These are phyloP conservation scores for Kentomonas sorsogonicus DNA, from an alignment of 208 protist genomes.

Conservation along the genomic window DNA sequence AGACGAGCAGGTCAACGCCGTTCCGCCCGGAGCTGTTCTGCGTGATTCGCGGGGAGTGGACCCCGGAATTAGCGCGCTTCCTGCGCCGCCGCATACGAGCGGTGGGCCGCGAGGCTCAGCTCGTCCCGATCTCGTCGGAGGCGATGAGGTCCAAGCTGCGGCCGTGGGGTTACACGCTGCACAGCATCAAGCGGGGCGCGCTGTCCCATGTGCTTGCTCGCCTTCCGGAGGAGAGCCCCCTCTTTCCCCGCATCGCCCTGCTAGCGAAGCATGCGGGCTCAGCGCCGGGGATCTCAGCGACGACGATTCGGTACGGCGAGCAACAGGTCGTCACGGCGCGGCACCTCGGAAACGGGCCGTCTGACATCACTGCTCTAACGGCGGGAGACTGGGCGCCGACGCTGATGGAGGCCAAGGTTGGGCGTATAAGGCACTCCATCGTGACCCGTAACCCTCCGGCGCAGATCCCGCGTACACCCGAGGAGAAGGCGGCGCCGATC, in stretches of 20 bases:
- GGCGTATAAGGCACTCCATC: conserved; percentile 14
- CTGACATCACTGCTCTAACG: conserved; percentile 16
- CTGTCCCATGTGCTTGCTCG: conserved; percentile 7
- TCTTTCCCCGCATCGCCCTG: conserved; percentile 4
- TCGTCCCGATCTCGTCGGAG: no score
- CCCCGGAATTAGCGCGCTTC: no score
- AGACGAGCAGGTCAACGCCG: conserved; percentile 7
- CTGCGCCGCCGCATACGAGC: no score
- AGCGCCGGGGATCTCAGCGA: background rate
- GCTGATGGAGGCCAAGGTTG: no score
- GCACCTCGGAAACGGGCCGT: conserved; percentile 9
- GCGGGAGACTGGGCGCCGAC: conserved; percentile 10
- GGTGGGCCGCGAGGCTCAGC: no score
- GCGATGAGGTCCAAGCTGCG: conserved; percentile 6
- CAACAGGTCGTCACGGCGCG: conserved; percentile 4
- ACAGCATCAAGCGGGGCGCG: conserved; percentile 21
- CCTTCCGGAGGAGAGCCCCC: background rate
- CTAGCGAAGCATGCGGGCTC: conserved; percentile 15
- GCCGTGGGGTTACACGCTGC: conserved; percentile 12
- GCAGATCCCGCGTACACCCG: conserved; percentile 6
- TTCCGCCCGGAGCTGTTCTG: conserved; percentile 14
- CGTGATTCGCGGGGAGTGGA: conserved; percentile 6
- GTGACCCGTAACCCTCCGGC: conserved; percentile 1
- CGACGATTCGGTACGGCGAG: conserved; percentile 15
- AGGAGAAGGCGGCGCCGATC: background rate